Conservation (phyloP, 2,329 filamentous ascomycete species). For the Curvularia hawaiiensis region DNA sequence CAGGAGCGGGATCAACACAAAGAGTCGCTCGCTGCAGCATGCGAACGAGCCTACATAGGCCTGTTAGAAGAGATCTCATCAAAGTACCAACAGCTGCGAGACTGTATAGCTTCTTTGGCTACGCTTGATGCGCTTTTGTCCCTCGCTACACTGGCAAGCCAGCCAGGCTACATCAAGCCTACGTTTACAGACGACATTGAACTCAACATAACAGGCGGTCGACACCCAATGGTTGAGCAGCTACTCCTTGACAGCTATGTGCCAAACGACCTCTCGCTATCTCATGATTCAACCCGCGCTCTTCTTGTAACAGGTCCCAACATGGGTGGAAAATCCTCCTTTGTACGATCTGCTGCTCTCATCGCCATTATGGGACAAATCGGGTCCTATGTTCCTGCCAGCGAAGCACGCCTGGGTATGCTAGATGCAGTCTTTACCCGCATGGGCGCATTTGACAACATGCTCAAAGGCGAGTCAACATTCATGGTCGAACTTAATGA, state of each 20-base stretch:
- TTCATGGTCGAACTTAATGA: conserved; percentile 99
- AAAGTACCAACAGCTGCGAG: conserved; percentile 89
- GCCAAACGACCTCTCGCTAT: conserved; percentile 80
- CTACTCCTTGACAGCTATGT: conserved; percentile 86
- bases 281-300: conserved; percentile 63
- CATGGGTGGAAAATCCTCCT: conserved; percentile 99
- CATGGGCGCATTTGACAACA: conserved; percentile 95
- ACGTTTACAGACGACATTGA: conserved; percentile 67
- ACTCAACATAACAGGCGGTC: conserved; percentile 74
- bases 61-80: conserved; percentile 75
- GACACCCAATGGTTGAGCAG: conserved; percentile 96
- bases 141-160: conserved; percentile 79
- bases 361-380: conserved; percentile 94
- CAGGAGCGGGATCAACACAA: conserved; percentile 93
- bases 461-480: conserved; percentile 91
- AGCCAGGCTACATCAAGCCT: conserved; percentile 88
- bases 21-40: conserved; percentile 89
- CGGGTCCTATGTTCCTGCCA: conserved; percentile 89
- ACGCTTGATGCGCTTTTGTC: conserved; percentile 89
- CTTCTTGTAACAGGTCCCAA: conserved; percentile 95
- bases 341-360: conserved; percentile 89
- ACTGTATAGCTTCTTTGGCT: conserved; percentile 83
- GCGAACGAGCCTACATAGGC: conserved; percentile 77
- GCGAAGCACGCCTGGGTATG: conserved; percentile 74
- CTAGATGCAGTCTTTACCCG: conserved; percentile 92